A percentile compares a stretch with the other conserved stretches of the same genome.
These are phyloP conservation scores for Boletus bicolor DNA, from an alignment of 768 basidiomycete genomes.

Conservation along the genomic window DNA sequence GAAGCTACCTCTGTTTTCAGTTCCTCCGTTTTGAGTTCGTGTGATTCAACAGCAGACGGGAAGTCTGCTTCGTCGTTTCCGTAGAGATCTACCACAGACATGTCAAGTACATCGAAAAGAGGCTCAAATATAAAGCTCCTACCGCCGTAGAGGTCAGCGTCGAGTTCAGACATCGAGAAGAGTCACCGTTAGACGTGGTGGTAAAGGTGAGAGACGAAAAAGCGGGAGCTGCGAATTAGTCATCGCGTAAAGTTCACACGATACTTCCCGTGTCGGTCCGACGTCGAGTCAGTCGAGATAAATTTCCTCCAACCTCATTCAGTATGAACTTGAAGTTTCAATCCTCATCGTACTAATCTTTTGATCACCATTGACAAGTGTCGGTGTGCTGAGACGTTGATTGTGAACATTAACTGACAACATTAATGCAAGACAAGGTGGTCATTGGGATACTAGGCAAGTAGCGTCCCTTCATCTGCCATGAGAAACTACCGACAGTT, in stretches of 20 bases:
- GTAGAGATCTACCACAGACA: slow-evolving; percentile 58
- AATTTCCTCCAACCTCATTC: not conserved
- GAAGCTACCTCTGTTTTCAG: slow-evolving; percentile 27
- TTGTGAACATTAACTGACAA: not conserved
- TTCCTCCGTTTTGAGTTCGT: slow-evolving; percentile 31
- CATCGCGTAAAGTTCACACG: slow-evolving; percentile 27
- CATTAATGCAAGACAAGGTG: slow-evolving; percentile 14
- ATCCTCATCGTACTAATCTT: not conserved
- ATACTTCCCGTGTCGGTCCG: slow-evolving; percentile 17
- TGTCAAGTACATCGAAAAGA: not conserved
- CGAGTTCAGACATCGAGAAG: slow-evolving; percentile 68
- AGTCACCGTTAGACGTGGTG: slow-evolving; percentile 24
- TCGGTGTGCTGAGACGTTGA: not conserved
- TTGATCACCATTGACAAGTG: not conserved
- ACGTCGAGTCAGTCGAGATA: not conserved
- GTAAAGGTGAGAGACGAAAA: slow-evolving; percentile 36
- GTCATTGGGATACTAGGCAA: slow-evolving; percentile 54
- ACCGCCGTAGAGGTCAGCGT: slow-evolving; percentile 91
- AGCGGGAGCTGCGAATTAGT: slow-evolving; percentile 23
- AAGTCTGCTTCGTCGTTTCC: slow-evolving; percentile 59
- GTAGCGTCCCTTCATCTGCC: slow-evolving; percentile 3
- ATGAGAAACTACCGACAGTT: not conserved
- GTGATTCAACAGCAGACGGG: slow-evolving; percentile 42
- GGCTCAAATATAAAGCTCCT: slow-evolving; percentile 15
- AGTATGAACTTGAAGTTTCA: not conserved